Percentiles rank a stretch among this genome's conserved stretches.
Evolutionary conservation across 345 rosid genomes (phyloP).

Genomic region (Eucalyptus coolabah): DNA sequence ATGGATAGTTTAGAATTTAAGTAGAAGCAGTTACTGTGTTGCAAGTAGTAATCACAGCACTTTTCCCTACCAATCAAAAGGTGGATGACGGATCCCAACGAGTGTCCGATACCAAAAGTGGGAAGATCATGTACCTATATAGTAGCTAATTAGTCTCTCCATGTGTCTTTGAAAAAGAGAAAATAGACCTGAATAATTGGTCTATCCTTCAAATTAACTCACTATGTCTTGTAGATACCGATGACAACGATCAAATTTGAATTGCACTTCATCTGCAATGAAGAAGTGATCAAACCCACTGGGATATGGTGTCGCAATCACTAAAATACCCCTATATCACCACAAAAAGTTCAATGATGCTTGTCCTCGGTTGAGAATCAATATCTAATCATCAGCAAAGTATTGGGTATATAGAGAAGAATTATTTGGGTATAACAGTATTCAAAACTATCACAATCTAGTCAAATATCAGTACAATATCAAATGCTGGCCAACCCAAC

Average conservation of each 20-base stretch:
- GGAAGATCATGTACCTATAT: conserved; percentile 85
- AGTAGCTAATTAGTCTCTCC: background rate
- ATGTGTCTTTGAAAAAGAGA: background rate
- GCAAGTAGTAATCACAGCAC: background rate
- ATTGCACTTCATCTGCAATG: conserved; percentile 95
- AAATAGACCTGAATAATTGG: background rate
- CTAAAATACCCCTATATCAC: conserved; percentile 72
- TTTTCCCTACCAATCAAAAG: conserved; percentile 67
- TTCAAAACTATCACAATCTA: background rate
- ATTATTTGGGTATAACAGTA: background rate
- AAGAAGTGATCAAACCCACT: conserved; percentile 94
- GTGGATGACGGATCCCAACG: conserved; percentile 92
- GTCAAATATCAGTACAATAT: background rate
- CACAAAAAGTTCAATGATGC: background rate
- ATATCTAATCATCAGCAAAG: background rate
- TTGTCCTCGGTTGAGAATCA: background rate
- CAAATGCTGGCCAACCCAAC: background rate
- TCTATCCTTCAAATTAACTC: conserved; percentile 8
- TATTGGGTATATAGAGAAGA: background rate
- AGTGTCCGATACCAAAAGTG: conserved; percentile 88
- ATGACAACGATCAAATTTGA: conserved; percentile 81
- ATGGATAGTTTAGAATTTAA: background rate
- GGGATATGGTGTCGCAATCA: conserved; percentile 93
- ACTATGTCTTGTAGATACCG: conserved; percentile 69
- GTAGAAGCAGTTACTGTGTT: background rate